These are phyloP conservation scores for Amauroascus niger DNA, from an alignment of 2,329 filamentous ascomycete genomes.

Conservation along the genomic window DNA sequence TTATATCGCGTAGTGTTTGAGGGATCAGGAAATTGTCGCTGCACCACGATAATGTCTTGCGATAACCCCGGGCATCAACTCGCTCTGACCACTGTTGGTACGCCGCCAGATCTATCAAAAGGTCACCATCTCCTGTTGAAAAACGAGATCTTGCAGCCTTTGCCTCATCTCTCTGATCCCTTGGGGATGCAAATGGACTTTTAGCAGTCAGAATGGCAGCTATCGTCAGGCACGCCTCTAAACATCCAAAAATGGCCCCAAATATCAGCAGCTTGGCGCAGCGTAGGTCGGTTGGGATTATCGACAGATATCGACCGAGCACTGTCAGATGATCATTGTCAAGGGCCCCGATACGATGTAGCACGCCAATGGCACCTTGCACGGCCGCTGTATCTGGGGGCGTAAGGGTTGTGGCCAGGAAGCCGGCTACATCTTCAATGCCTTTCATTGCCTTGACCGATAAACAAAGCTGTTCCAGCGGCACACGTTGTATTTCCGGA, in stretches of 20 bases:
- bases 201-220: constrained; percentile 84
- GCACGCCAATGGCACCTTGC: constrained; percentile 67
- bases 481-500: constrained; percentile 86
- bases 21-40: constrained; percentile 74
- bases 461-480: constrained; percentile 85
- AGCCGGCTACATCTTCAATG: constrained; percentile 66
- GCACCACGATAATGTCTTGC: constrained; percentile 58
- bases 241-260: constrained; percentile 83
- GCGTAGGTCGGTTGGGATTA: constrained; percentile 86
- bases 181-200: constrained; percentile 76
- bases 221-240: constrained; percentile 80
- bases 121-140: constrained; percentile 67
- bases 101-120: constrained; percentile 76
- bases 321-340: constrained; percentile 80
- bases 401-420: constrained; percentile 77
- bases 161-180: constrained; percentile 71
- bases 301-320: constrained; percentile 82
- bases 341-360: constrained; percentile 78
- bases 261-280: constrained; percentile 94
- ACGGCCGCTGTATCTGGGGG: constrained; percentile 80
- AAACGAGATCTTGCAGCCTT: constrained; percentile 68
- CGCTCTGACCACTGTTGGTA: constrained; percentile 73
- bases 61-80: constrained; percentile 40
- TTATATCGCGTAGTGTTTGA: constrained; percentile 78
- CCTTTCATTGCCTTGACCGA: constrained; percentile 88